Base-by-base conservation (phyloP, 2,329 filamentous ascomycete genomes). In the Sclerotinia borealis region DNA sequence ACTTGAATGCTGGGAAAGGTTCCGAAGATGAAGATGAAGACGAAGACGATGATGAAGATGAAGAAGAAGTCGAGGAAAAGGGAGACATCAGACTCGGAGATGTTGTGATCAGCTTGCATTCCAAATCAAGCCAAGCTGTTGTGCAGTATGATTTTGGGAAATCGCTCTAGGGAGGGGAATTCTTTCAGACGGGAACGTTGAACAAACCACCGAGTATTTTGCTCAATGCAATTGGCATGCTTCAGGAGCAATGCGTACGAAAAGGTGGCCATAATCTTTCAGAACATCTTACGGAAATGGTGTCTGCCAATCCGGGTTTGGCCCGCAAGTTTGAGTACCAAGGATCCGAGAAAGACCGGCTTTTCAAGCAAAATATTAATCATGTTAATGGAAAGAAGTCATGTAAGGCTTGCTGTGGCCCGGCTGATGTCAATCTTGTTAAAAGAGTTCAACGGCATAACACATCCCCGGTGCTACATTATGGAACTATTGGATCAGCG, bases 401-500 rank as follows among this genome's bases (percentile, higher is more conserved):
- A 6, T 58, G 54, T 47, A 58, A 47, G 17, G 19, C 17, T 34
- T 58, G 54, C 39, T 58, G 54, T 47, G 54, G 54, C 13, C 29
- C 10, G 17, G 37, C 15, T 58, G 39, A 58, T 47, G 27, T 45
- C 22, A 58, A 58, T 58, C 41, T 58, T 25, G 54, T 58, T 1
- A 43, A 37, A 47, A 43, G 54, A 47, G 34, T 7, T 47, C 54
- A 58, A 36, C 25, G 54, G 43, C 7, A 13, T 22, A 17, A 34
- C 6, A 58, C 27, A 34, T 47, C 17, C 17, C 48, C 49, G 5
- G n/a, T 52, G 29, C 22, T 98, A 10, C 52, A 62, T 34, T 54
- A 62, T 31, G 52, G 63, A 17, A 62, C 51, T 27, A 62, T 64
- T 54, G 59, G 36, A 39, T 62, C 59, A 19, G 63, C 48, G 51